These are phyloP conservation scores for Ambrosiella xylebori DNA, from an alignment of 2,329 filamentous ascomycete species.

Conservation along the genomic window DNA sequence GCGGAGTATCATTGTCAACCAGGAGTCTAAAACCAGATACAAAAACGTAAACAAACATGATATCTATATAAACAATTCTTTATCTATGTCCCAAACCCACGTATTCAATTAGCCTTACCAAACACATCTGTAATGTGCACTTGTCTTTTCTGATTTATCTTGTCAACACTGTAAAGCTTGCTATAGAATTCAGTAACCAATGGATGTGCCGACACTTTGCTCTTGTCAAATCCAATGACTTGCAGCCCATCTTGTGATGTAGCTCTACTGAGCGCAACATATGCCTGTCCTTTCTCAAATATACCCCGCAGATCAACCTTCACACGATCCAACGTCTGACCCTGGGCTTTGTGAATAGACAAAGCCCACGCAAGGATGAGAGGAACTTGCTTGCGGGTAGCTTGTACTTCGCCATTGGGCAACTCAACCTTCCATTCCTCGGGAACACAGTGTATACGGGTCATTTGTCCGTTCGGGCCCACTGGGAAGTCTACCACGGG, in stretches of 20 bases:
- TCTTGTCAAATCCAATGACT: slow-evolving; percentile 72
- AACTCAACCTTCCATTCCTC: slow-evolving; percentile 95
- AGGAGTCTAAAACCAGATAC: not conserved
- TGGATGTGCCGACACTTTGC: slow-evolving; percentile 86
- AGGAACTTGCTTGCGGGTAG: slow-evolving; percentile 65
- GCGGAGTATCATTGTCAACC: no score
- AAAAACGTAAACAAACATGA: not conserved
- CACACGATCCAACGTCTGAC: slow-evolving; percentile 81
- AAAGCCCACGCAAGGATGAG: slow-evolving; percentile 93
- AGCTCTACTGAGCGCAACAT: slow-evolving; percentile 87
- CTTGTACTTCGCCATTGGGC: slow-evolving; percentile 87
- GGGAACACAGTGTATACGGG: slow-evolving; percentile 31
- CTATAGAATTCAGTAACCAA: slow-evolving; percentile 74
- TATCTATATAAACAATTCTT: not conserved
- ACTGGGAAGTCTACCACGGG: slow-evolving; percentile 74
- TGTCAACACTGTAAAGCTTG: slow-evolving; percentile 58
- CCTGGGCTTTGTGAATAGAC: slow-evolving; percentile 95
- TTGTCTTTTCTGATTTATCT: slow-evolving; percentile 21
- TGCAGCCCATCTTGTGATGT: slow-evolving; percentile 75
- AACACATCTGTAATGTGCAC: slow-evolving; percentile 9
- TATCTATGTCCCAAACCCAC: not conserved
- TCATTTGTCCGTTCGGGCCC: slow-evolving; percentile 44
- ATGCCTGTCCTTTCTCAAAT: slow-evolving; percentile 95
- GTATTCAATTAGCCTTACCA: not conserved
- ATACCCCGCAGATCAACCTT: slow-evolving; percentile 85